Evolutionary conservation across 163 green algal species (phyloP), one percentile per base, ranked within the genome.

Genomic region (Chlorella variabilis): DNA sequence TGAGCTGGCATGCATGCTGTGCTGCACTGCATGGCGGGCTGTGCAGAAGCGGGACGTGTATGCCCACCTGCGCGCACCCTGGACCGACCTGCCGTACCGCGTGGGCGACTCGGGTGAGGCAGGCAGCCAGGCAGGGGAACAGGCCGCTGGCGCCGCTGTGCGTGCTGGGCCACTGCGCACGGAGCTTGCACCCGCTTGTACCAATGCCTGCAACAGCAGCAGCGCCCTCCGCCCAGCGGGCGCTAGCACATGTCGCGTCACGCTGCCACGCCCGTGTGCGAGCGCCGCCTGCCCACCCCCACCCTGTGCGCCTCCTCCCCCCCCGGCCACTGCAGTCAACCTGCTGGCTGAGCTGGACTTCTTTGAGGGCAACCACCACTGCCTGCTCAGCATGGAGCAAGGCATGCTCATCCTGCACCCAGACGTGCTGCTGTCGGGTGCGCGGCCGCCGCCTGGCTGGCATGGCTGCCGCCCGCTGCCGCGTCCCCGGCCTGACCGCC

Each of bases 351-450:
- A 38, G 31, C 36, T 85, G 58, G 65, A 85, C 69, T 38, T 63
- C 6, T 83, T 85, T 63, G 69, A 85, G 23, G 78, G 77, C 27
- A 36, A 81, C 29, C 49, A 54, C 31, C 84, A 88, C 54, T 83
- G 70, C 63, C 63, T 77, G 48, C 63, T 89, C 20, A 62, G 73
- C 62, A 69, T 78, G 39, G 65, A 71, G 2, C 54, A 83, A n/a
- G 93, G 92, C 1, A 66, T 94, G 56, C 33, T 96, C 5, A 80
- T 97, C n/a, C 71, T 95, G 78, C 91, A 95, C 80, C 94, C 94
- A 11, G 93, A 97, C 62, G 27, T 93, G 34, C 88, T 97, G 73
- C 80, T 97, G 65, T 94, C 90, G 36, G 91, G 91, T 84, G 75
- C 20, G 75, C 18, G 33, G n/a, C n/a, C n/a, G n/a, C n/a, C n/a